phyloP scores from a whole-genome alignment of 345 rosid genomes.

The Reutealis trisperma region DNA sequence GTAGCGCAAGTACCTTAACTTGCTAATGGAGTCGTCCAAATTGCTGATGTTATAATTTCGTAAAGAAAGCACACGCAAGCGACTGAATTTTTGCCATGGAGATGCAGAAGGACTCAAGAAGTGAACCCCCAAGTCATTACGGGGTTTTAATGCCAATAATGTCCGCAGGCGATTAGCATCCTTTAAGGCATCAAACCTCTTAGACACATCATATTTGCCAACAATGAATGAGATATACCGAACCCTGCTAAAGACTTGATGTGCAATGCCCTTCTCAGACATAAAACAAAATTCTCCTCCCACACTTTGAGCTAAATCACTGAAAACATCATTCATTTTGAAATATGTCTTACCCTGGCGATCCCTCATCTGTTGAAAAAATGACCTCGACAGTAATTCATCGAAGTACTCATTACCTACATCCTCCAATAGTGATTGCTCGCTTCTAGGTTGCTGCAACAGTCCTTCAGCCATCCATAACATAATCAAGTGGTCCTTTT shows the following conservation, averaged over 20 bases:
- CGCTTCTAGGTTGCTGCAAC: neutral
- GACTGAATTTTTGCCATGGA: neutral
- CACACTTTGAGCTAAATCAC: slow-evolving; percentile 26
- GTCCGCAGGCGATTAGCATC: slow-evolving; percentile 4
- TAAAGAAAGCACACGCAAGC: slow-evolving; percentile 7
- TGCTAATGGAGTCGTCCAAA: slow-evolving; percentile 9
- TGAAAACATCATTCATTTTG: slow-evolving; percentile 34
- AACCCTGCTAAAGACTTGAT: neutral
- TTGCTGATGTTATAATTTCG: neutral
- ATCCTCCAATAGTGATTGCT: slow-evolving; percentile 14
- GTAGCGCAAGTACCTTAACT: neutral
- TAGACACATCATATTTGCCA: neutral
- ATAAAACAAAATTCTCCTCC: slow-evolving; percentile 19
- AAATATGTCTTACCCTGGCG: rapidly evolving
- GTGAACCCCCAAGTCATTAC: no score
- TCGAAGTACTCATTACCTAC: slow-evolving; percentile 19
- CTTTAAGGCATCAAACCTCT: neutral
- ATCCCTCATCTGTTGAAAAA: slow-evolving; percentile 23
- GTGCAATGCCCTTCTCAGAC: neutral
- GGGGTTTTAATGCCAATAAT: neutral
- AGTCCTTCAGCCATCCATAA: slow-evolving; percentile 35
- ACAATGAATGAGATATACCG: slow-evolving; percentile 15
- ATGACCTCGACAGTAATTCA: slow-evolving; percentile 31
- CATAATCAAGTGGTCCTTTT: neutral
- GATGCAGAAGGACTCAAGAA: no score